Evolutionary conservation across 2,329 filamentous ascomycete genomes (phyloP).

Genomic region (Epichloe gansuensis): DNA sequence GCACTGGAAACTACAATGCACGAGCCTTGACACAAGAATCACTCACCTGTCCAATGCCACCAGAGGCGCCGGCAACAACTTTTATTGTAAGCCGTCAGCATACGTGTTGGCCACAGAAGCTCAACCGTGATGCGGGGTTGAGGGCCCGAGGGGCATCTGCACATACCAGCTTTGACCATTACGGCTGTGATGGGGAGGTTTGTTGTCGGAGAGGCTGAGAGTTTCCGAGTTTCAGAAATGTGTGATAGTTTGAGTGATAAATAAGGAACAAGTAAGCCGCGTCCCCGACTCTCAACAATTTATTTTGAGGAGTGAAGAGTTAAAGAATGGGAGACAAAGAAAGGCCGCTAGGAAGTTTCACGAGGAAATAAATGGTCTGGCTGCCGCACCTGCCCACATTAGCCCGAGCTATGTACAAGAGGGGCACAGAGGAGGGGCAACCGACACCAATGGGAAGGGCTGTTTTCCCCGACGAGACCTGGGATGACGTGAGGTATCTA

Average conservation of each 20-base stretch:
- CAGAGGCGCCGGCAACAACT: slow-evolving; percentile 89
- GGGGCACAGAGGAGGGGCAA: not conserved
- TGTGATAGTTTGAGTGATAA: not conserved
- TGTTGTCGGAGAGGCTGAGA: not conserved
- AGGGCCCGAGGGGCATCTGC: slow-evolving; percentile 10
- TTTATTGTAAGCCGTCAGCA: slow-evolving; percentile 7
- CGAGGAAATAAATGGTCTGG: not conserved
- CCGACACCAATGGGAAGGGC: not conserved
- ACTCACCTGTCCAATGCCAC: slow-evolving; percentile 92
- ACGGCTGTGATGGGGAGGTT: slow-evolving; percentile 12
- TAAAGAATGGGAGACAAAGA: not conserved
- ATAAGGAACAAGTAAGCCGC: not conserved
- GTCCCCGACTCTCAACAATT: not conserved
- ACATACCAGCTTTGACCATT: slow-evolving; percentile 52
- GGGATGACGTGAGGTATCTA: not conserved
- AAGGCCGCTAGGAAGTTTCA: not conserved
- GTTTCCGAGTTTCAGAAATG: not conserved
- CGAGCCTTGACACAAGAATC: not conserved
- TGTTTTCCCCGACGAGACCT: not conserved
- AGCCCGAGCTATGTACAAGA: not conserved
- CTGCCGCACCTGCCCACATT: not conserved
- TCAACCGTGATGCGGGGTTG: slow-evolving; percentile 13
- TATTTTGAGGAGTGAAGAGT: not conserved
- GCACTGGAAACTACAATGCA: slow-evolving; percentile 3
- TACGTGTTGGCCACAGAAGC: slow-evolving; percentile 2